These are phyloP conservation scores for Halenospora varia DNA, from an alignment of 495 filamentous ascomycete species.

Conservation along the genomic window DNA sequence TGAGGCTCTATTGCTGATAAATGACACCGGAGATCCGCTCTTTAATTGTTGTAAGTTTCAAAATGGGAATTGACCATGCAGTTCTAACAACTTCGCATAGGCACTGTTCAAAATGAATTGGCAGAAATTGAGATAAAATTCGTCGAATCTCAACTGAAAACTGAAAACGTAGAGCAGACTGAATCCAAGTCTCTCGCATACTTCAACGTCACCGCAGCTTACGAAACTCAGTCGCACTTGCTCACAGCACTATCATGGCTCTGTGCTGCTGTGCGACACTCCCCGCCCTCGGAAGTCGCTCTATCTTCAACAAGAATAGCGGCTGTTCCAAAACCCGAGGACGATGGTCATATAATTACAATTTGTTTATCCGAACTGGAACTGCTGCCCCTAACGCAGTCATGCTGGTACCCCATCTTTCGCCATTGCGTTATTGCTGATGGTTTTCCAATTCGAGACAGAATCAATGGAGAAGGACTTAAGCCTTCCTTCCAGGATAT, in stretches of 20 bases:
- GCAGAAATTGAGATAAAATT: no score
- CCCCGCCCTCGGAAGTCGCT: neutral
- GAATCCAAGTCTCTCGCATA: neutral
- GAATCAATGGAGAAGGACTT: conserved; percentile 4
- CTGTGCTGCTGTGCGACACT: conserved; percentile 1
- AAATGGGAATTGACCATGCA: neutral
- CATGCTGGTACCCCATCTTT: conserved; percentile 12
- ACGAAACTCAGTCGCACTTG: neutral
- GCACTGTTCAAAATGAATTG: no score
- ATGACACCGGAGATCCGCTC: no score
- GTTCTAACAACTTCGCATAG: neutral
- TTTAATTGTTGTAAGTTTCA: neutral
- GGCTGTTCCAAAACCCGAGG: neutral
- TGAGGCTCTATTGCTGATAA: neutral
- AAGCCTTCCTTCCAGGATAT: conserved; percentile 14
- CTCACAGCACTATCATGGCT: conserved; percentile 5
- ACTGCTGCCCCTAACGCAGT: neutral
- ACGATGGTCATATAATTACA: neutral
- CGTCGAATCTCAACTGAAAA: no score
- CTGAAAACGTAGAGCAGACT: no score
- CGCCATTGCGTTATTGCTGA: conserved; percentile 2
- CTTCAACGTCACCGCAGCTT: neutral
- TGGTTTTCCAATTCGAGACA: neutral
- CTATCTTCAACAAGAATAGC: neutral
- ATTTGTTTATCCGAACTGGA: neutral